These are phyloP conservation scores for Hordeum marinum DNA, from an alignment of 176 grass and related monocot genomes.

Conservation along the genomic window DNA sequence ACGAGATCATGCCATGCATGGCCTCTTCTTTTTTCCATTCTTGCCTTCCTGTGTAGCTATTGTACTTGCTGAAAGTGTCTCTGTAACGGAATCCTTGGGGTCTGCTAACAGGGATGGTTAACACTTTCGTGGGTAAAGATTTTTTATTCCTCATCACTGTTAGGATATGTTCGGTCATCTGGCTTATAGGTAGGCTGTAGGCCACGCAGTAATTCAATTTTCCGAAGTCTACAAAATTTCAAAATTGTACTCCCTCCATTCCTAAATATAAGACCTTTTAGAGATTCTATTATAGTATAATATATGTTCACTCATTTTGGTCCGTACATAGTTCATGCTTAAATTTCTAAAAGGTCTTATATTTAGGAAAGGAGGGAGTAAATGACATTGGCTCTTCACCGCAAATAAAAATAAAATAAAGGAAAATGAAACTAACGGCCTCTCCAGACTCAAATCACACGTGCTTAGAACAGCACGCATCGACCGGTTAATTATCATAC, in stretches of 20 bases:
- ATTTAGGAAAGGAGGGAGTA: too few species aligned
- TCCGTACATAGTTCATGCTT: too few species aligned
- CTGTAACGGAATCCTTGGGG: neutral
- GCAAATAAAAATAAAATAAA: neutral
- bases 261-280: too few species aligned
- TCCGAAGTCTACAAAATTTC: neutral
- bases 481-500: too few species aligned
- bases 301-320: too few species aligned
- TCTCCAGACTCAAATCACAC: neutral
- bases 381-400: neutral
- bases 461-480: neutral
- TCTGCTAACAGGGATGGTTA: neutral
- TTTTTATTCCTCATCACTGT: too few species aligned
- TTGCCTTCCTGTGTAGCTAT: neutral
- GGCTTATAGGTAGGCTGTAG: neutral
- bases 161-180: too few species aligned
- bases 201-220: neutral
- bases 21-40: neutral
- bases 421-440: neutral
- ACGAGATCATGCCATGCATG: neutral
- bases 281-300: too few species aligned
- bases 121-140: neutral
- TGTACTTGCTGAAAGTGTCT: neutral
- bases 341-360: too few species aligned
- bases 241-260: neutral